A percentile compares a stretch with the other conserved stretches of the same genome.
Conservation (phyloP, 2,329 filamentous ascomycete genomes). For the Karstenula rhodostoma region DNA sequence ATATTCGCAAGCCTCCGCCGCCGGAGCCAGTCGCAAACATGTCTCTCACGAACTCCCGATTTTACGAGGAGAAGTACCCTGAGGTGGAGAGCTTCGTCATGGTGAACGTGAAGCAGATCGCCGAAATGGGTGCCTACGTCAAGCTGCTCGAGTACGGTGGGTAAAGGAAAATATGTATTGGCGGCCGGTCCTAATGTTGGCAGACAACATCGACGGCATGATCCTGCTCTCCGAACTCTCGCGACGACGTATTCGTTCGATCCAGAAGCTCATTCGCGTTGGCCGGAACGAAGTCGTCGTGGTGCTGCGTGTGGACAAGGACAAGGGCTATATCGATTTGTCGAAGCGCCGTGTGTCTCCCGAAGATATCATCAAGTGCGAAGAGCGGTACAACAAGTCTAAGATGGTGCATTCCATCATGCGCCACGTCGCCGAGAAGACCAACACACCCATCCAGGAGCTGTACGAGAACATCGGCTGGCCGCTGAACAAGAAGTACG, state of each 20-base stretch:
- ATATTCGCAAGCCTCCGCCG: constrained; percentile 6
- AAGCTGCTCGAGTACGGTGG: constrained; percentile 90
- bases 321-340: constrained; percentile 99
- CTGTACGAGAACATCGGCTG: constrained; percentile 95
- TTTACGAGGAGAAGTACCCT: constrained; percentile 96
- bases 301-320: constrained; percentile 97
- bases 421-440: constrained; percentile 98
- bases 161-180: neutral
- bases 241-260: constrained; percentile 95
- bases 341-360: constrained; percentile 97
- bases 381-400: constrained; percentile 99
- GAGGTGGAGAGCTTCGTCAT: constrained; percentile 99
- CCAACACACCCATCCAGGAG: constrained; percentile 88
- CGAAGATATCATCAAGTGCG: constrained; percentile 97
- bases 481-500: constrained; percentile 97
- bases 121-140: constrained; percentile 99
- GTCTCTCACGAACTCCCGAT: constrained; percentile 96
- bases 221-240: constrained; percentile 98
- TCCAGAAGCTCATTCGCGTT: constrained; percentile 98
- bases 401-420: constrained; percentile 99
- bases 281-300: constrained; percentile 99
- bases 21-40: constrained; percentile 60
- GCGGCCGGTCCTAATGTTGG: constrained; percentile 15
- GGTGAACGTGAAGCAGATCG: constrained; percentile 99
- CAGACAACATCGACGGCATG: constrained; percentile 99